Conservation (phyloP, 2,329 filamentous ascomycete species). For the Periconia sp. region DNA sequence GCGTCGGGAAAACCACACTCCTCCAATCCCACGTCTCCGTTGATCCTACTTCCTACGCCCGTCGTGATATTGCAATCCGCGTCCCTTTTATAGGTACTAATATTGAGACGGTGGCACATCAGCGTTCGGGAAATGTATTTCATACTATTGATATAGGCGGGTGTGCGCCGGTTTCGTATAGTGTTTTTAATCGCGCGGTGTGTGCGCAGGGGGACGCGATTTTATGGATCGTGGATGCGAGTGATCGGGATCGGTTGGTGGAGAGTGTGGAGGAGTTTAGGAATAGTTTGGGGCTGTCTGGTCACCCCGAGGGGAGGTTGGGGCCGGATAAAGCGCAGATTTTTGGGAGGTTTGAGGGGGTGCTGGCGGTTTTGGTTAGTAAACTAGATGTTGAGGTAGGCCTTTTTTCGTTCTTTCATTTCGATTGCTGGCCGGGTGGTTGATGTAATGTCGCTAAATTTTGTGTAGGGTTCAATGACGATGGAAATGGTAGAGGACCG, state of each 20-base stretch:
- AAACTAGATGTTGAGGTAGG: not conserved
- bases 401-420: too few relatives aligned
- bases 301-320: not conserved
- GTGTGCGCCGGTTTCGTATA: not conserved
- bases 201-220: not conserved
- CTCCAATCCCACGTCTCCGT: too few relatives aligned
- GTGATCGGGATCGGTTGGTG: not conserved
- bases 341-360: not conserved
- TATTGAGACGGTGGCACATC: not conserved
- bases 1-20: not conserved
- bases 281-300: not conserved
- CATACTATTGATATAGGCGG: not conserved
- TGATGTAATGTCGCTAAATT: not conserved
- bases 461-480: not conserved
- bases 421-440: too few relatives aligned
- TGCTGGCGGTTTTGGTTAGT: not conserved
- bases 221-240: not conserved
- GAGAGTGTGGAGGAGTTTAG: not conserved
- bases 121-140: not conserved
- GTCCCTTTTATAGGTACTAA: not conserved
- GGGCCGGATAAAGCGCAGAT: not conserved
- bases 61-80: not conserved
- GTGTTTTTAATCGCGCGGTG: not conserved
- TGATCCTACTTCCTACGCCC: too few relatives aligned
- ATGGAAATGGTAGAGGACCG: not conserved